Evolutionary conservation across 805 yeast species (phyloP), one percentile per base, ranked within the genome.

Genomic region (Priceomyces castillae): DNA sequence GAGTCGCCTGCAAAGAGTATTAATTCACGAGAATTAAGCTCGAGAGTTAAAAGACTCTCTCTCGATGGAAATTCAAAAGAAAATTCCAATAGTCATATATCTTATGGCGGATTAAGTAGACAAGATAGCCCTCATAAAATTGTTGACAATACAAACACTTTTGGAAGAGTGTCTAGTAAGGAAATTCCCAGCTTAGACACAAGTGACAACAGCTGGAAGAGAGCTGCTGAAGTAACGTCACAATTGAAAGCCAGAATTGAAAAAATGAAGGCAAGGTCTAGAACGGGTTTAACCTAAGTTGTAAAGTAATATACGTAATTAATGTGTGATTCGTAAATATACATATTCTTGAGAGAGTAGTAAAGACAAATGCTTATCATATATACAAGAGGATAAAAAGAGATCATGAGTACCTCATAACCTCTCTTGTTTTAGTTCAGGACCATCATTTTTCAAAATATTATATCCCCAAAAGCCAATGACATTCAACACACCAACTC

Each of bases 141-240:
- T 15, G 31, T 48, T 7, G 59, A 57, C 37, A 39, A 44, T 42
- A 46, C 50, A 14, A 48, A 41, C 34, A 40, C 51, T 25, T 38
- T 39, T 41, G 51, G 46, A 9, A 19, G n/a, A 15, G 22, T 11
- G 4, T 9, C 38, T 15, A 20, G 26, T 23, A 42, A 39, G 35
- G 43, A 41, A 2, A 40, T 61, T 3, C 58, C 58, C 39, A 74
- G 65, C 35, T 52, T 64, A 25, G 78, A 71, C 44, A 63, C 65
- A 34, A 72, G 73, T 37, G 86, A 78, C 46, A 90, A 83, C 46
- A 82, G 86, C 52, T 90, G 97, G 97, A 80, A 77, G 51, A 77
- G 92, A 39, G 96, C 97, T 0, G 90, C 94, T 0, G 95, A 86
- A 53, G 95, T 89, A 10, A 90, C 97, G 0, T 78, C 81, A 3